Conservation (phyloP, 163 green algal species). For the Scenedesmus sp. region DNA sequence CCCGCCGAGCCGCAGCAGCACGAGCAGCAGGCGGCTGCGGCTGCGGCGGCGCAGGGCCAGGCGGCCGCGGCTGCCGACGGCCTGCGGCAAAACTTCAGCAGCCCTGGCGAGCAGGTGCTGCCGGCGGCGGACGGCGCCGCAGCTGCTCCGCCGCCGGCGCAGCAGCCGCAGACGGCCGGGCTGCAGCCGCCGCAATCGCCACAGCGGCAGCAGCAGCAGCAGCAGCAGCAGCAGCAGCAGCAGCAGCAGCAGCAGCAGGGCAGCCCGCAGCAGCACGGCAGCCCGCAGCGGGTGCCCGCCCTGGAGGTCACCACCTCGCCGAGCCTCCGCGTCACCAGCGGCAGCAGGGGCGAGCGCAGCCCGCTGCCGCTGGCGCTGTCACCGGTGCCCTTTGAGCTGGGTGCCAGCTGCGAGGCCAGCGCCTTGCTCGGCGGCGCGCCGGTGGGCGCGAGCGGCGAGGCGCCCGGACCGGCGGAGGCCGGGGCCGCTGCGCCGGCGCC, state of each 20-base stretch:
- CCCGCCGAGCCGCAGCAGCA: neutral
- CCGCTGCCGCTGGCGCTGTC: slow-evolving; percentile 33
- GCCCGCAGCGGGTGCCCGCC: too few relatives aligned
- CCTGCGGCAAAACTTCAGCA: slow-evolving; percentile 20
- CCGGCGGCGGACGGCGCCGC: neutral
- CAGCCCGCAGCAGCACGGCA: neutral
- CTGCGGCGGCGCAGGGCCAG: neutral
- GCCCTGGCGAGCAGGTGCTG: neutral
- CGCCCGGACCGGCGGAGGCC: too few relatives aligned
- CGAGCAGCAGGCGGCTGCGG: neutral
- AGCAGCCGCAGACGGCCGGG: slow-evolving; percentile 1
- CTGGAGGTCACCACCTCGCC: neutral
- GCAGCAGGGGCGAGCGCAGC: slow-evolving; percentile 5
- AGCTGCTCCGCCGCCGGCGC: neutral
- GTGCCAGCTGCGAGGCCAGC: neutral
- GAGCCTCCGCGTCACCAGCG: neutral
- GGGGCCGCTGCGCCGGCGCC: too few relatives aligned
- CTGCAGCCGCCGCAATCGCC: neutral
- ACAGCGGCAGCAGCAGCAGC: neutral
- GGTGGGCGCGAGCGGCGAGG: too few relatives aligned
- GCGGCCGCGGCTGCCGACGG: slow-evolving; percentile 10
- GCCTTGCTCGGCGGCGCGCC: too few relatives aligned
- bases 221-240: neutral
- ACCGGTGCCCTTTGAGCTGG: slow-evolving; percentile 30
- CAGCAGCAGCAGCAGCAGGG: slow-evolving; percentile 19